Evolutionary conservation across 1,139 yeast species (phyloP).

Genomic region (Candida albicans): DNA sequence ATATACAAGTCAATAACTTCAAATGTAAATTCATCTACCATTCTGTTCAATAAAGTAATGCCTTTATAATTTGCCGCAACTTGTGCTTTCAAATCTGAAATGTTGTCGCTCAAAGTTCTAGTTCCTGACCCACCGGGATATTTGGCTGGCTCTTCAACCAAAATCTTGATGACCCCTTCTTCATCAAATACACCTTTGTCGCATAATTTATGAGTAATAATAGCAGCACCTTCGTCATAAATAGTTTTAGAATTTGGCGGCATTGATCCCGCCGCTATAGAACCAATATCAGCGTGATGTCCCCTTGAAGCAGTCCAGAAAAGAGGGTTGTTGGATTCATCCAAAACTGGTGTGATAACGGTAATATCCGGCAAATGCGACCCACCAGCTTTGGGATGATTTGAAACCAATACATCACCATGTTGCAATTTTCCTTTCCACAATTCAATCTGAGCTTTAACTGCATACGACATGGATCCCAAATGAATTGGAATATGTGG

Average conservation of each 20-base stretch:
- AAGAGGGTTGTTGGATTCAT: slow-evolving; percentile 30
- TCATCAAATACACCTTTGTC: slow-evolving; percentile 41
- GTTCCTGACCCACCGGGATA: slow-evolving; percentile 50
- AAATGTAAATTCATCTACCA: slow-evolving; percentile 33
- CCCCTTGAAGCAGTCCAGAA: slow-evolving; percentile 51
- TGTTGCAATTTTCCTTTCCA: slow-evolving; percentile 63
- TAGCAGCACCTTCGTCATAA: slow-evolving; percentile 47
- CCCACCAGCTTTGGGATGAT: slow-evolving; percentile 81
- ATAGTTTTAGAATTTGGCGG: slow-evolving; percentile 48
- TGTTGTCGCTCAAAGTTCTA: slow-evolving; percentile 40
- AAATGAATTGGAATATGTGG: slow-evolving; percentile 87
- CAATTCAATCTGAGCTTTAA: slow-evolving; percentile 59
- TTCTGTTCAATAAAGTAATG: slow-evolving; percentile 30
- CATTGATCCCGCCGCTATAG: slow-evolving; percentile 49
- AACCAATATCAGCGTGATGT: slow-evolving; percentile 50
- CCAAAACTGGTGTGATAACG: slow-evolving; percentile 64
- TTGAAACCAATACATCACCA: slow-evolving; percentile 76
- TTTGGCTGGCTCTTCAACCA: slow-evolving; percentile 45
- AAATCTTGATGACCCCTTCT: slow-evolving; percentile 36
- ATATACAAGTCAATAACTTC: slow-evolving; percentile 41
- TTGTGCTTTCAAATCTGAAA: slow-evolving; percentile 47
- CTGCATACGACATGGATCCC: slow-evolving; percentile 88
- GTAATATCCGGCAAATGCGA: slow-evolving; percentile 85
- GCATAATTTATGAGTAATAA: slow-evolving; percentile 40
- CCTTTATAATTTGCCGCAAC: slow-evolving; percentile 46